Evolutionary conservation across 495 filamentous ascomycete genomes (phyloP).

Genomic region (Penicillium malachiteum): DNA sequence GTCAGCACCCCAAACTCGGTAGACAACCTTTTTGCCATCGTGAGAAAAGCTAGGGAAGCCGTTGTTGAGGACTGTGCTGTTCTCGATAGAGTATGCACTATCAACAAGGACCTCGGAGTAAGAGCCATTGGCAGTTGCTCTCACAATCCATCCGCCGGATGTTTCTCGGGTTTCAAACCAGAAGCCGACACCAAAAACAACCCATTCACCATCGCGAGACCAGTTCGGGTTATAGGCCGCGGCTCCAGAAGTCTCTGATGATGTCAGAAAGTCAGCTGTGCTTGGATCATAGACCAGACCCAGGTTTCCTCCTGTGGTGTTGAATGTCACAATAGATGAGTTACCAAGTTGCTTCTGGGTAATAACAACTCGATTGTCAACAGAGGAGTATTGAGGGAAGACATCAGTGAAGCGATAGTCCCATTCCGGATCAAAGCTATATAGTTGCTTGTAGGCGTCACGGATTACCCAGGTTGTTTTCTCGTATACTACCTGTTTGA

Average conservation of each 20-base stretch:
- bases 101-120: conserved; percentile 22
- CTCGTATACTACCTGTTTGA: conserved; percentile 30
- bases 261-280: conserved; percentile 7
- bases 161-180: conserved; percentile 30
- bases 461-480: conserved; percentile 25
- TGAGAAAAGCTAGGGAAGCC: conserved; percentile 32
- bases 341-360: conserved; percentile 31
- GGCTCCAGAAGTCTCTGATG: conserved; percentile 11
- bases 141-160: conserved; percentile 24
- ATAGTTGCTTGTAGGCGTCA: conserved; percentile 28
- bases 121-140: conserved; percentile 23
- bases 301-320: conserved; percentile 11
- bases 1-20: conserved; percentile 28
- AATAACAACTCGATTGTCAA: conserved; percentile 21
- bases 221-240: conserved; percentile 30
- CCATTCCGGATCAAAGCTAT: conserved; percentile 32
- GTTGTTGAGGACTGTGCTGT: conserved; percentile 20
- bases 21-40: conserved; percentile 31
- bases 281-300: conserved; percentile 13
- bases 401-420: conserved; percentile 38
- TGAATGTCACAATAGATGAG: conserved; percentile 23
- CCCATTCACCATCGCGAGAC: conserved; percentile 29
- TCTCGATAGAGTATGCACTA: conserved; percentile 10
- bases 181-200: conserved; percentile 31
- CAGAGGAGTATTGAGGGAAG: conserved; percentile 25